phyloP scores from a whole-genome alignment of 192 early-diverging fungal genomes.

The Spizellomyces sp. region DNA sequence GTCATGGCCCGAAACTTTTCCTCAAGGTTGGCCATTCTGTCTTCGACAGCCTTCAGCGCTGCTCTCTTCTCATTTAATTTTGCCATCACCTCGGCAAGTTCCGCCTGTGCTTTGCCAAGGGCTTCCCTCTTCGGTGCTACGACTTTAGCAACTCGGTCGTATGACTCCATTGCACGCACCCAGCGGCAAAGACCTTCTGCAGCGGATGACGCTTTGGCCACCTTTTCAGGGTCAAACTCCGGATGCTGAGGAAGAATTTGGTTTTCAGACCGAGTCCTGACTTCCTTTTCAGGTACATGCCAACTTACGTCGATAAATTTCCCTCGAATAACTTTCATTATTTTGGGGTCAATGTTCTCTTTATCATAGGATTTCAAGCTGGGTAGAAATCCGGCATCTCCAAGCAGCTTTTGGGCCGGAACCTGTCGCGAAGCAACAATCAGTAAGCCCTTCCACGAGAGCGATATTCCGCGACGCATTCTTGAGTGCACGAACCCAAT shows the following conservation, averaged over 20 bases:
- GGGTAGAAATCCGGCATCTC: conserved; percentile 58
- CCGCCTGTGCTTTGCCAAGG: conserved; percentile 56
- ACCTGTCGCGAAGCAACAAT: conserved; percentile 9
- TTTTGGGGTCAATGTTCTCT: conserved; percentile 55
- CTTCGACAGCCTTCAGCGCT: conserved; percentile 61
- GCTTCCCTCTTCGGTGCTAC: conserved; percentile 61
- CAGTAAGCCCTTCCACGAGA: not conserved
- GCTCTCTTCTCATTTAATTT: conserved; percentile 61
- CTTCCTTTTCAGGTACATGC: not conserved
- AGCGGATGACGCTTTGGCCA: conserved; percentile 61
- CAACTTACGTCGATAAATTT: conserved; percentile 54
- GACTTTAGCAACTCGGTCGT: conserved; percentile 63
- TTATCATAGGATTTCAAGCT: conserved; percentile 59
- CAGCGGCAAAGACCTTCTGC: conserved; percentile 63
- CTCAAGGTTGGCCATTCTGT: conserved; percentile 56
- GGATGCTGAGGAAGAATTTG: conserved; percentile 39
- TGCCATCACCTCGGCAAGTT: conserved; percentile 56
- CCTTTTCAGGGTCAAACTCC: conserved; percentile 66
- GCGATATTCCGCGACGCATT: no score
- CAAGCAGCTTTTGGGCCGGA: conserved; percentile 58
- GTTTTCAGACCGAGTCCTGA: not conserved
- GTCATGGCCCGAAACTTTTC: conserved; percentile 58
- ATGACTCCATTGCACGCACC: conserved; percentile 63
- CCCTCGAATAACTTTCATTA: conserved; percentile 61
- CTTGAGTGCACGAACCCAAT: conserved; percentile 34